These are phyloP conservation scores for Penicillium dipodomyicola DNA, from an alignment of 495 filamentous ascomycete genomes.

Conservation along the genomic window DNA sequence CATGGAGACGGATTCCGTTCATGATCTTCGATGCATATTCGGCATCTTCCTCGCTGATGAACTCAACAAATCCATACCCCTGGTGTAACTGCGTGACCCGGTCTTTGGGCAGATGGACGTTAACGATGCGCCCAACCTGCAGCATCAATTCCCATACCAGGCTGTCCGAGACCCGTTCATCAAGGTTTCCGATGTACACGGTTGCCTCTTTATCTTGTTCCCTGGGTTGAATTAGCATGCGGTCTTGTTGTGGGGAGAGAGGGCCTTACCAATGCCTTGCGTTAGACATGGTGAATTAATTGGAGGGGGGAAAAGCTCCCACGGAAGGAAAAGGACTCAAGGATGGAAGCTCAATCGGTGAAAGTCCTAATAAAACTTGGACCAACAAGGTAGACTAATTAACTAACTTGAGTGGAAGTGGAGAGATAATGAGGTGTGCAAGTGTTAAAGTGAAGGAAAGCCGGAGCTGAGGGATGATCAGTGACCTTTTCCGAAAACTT, in stretches of 20 bases:
- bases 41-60: constrained; percentile 91
- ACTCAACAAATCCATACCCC: constrained; percentile 98
- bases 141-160: constrained; percentile 97
- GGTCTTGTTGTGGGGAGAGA: neutral
- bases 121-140: constrained; percentile 92
- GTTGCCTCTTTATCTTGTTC: constrained; percentile 99
- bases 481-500: constrained; percentile 34
- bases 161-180: constrained; percentile 88
- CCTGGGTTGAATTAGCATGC: constrained; percentile 49
- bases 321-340: neutral
- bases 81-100: constrained; percentile 95
- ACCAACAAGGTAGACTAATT: neutral
- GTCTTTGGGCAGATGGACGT: constrained; percentile 96
- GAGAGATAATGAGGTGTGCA: neutral
- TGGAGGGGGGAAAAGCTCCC: neutral
- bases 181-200: constrained; percentile 96
- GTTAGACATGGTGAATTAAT: constrained; percentile 56
- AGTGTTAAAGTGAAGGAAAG: constrained; percentile 5
- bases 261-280: constrained; percentile 73
- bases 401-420: neutral
- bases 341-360: neutral
- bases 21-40: constrained; percentile 96
- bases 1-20: constrained; percentile 91
- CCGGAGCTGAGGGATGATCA: constrained; percentile 4
- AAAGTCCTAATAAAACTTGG: neutral